phyloP scores from a whole-genome alignment of 2,329 filamentous ascomycete genomes.

The Trichoderma gracile region DNA sequence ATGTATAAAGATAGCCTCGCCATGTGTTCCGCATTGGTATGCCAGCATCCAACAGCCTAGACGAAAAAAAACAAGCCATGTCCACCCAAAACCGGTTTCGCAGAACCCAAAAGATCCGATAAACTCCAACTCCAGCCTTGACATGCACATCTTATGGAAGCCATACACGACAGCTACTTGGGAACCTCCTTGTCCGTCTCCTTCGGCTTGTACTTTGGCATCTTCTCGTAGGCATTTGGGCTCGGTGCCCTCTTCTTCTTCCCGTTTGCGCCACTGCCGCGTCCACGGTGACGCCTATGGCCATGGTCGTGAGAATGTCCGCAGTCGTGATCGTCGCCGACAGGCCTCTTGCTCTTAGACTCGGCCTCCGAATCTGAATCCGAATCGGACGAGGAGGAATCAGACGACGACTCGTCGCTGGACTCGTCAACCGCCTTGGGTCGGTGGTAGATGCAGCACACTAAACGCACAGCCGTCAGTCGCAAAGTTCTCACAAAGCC shows the following conservation, averaged over 20 bases:
- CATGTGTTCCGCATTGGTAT: not conserved
- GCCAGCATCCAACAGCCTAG: not conserved
- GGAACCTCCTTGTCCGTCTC: not conserved
- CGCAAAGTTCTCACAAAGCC: no score
- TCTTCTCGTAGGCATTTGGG: conserved; percentile 80
- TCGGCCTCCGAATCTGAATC: conserved; percentile 48
- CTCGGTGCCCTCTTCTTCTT: conserved; percentile 56
- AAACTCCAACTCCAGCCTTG: not conserved
- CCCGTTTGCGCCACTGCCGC: conserved; percentile 34
- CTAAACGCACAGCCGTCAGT: conserved; percentile 46
- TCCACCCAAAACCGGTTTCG: not conserved
- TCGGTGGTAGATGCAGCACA: conserved; percentile 99
- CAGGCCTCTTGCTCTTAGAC: conserved; percentile 42
- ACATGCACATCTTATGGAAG: not conserved
- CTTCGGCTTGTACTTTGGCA: conserved; percentile 52
- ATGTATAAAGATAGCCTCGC: not conserved
- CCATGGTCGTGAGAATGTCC: conserved; percentile 40
- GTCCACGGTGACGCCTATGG: conserved; percentile 31
- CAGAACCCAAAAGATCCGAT: not conserved
- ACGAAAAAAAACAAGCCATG: not conserved
- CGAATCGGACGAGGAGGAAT: conserved; percentile 54
- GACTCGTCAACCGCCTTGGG: conserved; percentile 81
- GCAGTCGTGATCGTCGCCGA: conserved; percentile 34
- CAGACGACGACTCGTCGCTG: conserved; percentile 61
- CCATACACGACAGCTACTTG: not conserved